Evolutionary conservation across 495 filamentous ascomycete genomes (phyloP), one percentile per base, ranked within the genome.

Genomic region (Podospora anserina): DNA sequence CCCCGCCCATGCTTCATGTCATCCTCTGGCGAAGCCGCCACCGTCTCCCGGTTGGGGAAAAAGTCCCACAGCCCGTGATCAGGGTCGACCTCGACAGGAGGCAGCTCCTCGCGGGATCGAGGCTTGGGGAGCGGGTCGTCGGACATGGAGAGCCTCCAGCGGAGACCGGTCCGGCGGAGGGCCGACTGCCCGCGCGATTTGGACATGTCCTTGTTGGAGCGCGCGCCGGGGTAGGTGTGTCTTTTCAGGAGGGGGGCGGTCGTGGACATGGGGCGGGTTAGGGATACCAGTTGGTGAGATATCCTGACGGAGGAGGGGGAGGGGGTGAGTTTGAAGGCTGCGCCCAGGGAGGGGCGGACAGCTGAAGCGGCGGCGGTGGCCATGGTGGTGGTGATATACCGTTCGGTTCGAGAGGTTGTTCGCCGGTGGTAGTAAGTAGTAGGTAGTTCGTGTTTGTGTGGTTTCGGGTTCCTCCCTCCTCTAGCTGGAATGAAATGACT

Each of bases 11-110:
- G 88, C 49, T 86, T 81, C 18, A 73, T 63, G 58, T 89, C 87
- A 70, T 92, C 88, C 19, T 86, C 83, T 2, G 94, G 94, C 13
- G 86, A 87, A 60, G 81, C 82, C 76, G 97, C 75, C 18, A 88
- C 78, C 71, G 85, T 85, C 61, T 83, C 85, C 64, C 88, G 83
- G 61, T 82, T 79, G 68, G 88, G 86, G 79, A 99, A 98, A 80
- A 99, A 99, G 0, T 85, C 89, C 90, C 91, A 97, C n/a, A 99
- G 89, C 49, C 92, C 93, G 79, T 99, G 95, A 66, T 95, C 78
- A 6, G 85, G 82, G 74, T 90, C 90, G 18, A 87, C 84, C 66
- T 84, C 73, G 53, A 89, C 68, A 9, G 81, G 82, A 69, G 76
- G 79, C 73, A 78, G 85, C 64, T 79, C 80, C n/a, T 90, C 87